Evolutionary conservation across 441 rosid species (phyloP).

Genomic region (Viola pubescens): DNA sequence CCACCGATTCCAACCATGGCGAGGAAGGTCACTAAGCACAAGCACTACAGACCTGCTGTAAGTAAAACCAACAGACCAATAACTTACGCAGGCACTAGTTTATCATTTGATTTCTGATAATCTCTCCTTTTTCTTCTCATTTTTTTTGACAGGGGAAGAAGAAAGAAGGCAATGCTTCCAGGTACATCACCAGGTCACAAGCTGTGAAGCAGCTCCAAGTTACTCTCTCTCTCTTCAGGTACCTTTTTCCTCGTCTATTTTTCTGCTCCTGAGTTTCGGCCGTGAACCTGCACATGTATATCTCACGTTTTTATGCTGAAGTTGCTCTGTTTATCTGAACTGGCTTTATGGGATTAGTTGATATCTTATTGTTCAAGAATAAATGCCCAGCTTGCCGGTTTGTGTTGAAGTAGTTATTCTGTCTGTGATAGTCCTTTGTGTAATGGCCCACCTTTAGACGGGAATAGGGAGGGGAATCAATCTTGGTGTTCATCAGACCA

Average conservation of each 20-base stretch:
- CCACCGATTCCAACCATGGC: constrained; percentile 32
- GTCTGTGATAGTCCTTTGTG: no score
- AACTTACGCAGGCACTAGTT: no score
- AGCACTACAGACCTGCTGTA: constrained; percentile 87
- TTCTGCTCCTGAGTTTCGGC: not conserved
- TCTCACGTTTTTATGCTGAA: not conserved
- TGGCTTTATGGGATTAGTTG: not conserved
- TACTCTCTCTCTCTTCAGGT: constrained; percentile 64
- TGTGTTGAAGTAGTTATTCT: no score
- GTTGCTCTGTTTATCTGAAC: not conserved
- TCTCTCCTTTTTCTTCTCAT: constrained; percentile 1
- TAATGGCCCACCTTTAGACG: no score
- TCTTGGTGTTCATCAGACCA: no score
- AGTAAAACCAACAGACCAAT: constrained; percentile 17
- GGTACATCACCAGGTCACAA: constrained; percentile 77
- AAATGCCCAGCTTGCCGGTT: no score
- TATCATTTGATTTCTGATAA: not conserved
- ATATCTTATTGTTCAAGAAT: not conserved
- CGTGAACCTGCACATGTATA: not conserved
- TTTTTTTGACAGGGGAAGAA: constrained; percentile 61
- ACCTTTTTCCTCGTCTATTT: constrained; percentile 2
- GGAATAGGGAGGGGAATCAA: no score
- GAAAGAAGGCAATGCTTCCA: constrained; percentile 85
- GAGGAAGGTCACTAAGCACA: constrained; percentile 18
- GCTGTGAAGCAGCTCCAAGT: constrained; percentile 78